phyloP scores from a whole-genome alignment of 78 protist species.

The Bigelowiella natans region DNA sequence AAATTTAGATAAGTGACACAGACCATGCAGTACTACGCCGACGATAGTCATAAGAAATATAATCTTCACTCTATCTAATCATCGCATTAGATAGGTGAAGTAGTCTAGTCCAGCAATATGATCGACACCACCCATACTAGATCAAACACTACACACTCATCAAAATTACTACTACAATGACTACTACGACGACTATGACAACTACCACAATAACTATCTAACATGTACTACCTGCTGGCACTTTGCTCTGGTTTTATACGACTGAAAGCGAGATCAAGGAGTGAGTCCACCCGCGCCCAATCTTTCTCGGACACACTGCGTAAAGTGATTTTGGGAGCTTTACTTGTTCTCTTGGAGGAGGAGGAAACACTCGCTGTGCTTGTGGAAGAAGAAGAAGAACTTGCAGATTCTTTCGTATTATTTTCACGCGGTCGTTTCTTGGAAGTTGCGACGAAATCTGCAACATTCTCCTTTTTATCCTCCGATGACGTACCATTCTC shows the following conservation, averaged over 20 bases:
- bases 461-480: not conserved
- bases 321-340: not conserved
- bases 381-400: too few relatives aligned
- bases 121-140: not conserved
- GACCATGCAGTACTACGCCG: not conserved
- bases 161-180: not conserved
- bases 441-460: not conserved
- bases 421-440: not conserved
- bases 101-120: not conserved
- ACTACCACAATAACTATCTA: not conserved
- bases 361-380: too few relatives aligned
- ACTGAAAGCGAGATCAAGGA: not conserved
- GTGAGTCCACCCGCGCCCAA: not conserved
- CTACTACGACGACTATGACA: not conserved
- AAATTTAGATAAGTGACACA: not conserved
- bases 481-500: too few relatives aligned
- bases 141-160: not conserved
- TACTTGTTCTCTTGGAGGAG: not conserved
- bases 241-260: not conserved
- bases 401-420: too few relatives aligned
- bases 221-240: not conserved
- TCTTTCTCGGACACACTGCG: not conserved
- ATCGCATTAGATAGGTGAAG: too few relatives aligned
- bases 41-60: not conserved
- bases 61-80: not conserved